Evolutionary conservation across 2,329 filamentous ascomycete species (phyloP).

Genomic region (Botrytis elliptica): DNA sequence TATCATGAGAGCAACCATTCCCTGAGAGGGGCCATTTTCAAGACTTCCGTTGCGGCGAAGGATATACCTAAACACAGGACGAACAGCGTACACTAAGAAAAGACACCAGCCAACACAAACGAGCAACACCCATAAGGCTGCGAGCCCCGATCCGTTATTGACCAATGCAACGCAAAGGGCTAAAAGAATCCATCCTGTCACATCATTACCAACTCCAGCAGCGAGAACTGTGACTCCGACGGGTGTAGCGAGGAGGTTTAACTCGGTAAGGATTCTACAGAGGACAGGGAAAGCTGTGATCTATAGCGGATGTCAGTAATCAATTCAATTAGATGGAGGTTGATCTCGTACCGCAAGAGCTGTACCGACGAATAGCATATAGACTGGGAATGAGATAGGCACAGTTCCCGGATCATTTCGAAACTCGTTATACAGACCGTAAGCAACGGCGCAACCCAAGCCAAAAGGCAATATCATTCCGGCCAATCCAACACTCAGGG

Average conservation of each 20-base stretch:
- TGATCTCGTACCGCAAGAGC: conserved; percentile 61
- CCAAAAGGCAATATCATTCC: conserved; percentile 84
- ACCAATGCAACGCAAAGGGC: conserved; percentile 91
- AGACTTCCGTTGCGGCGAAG: conserved; percentile 73
- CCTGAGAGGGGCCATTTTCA: conserved; percentile 84
- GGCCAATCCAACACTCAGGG: conserved; percentile 71
- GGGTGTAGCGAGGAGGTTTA: conserved; percentile 78
- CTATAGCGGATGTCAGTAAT: conserved; percentile 14
- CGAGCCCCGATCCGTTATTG: conserved; percentile 79
- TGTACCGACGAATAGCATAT: conserved; percentile 82
- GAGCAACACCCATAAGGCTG: conserved; percentile 81
- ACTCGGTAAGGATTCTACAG: conserved; percentile 87
- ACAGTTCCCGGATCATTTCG: conserved; percentile 47
- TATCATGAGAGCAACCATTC: conserved; percentile 78
- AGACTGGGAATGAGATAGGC: conserved; percentile 60
- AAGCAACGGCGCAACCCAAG: conserved; percentile 75
- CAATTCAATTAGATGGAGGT: neutral
- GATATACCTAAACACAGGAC: conserved; percentile 72
- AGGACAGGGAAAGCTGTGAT: conserved; percentile 92
- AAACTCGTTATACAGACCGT: conserved; percentile 77
- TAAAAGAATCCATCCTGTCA: conserved; percentile 86
- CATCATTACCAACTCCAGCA: conserved; percentile 90
- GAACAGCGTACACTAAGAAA: conserved; percentile 70
- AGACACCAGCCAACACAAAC: conserved; percentile 72
- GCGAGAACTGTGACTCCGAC: conserved; percentile 88